Percentiles rank a stretch among this genome's conserved stretches.
These are phyloP conservation scores for Candida vaughaniae DNA, from an alignment of 805 yeast species.

Conservation along the genomic window DNA sequence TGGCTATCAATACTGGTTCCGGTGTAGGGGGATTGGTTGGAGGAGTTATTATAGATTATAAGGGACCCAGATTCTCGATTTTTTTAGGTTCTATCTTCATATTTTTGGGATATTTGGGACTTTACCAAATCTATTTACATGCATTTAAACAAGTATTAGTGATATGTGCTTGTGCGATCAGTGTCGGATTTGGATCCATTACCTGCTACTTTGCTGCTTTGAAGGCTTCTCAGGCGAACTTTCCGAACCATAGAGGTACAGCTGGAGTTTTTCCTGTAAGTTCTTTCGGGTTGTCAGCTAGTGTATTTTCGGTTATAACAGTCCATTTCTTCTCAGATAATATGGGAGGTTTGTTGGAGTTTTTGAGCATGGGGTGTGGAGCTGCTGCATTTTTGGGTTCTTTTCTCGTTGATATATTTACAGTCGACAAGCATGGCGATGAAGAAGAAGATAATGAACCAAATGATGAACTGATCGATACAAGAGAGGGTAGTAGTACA, in stretches of 20 bases:
- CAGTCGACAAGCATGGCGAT: slow-evolving; percentile 26
- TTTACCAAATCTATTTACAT: slow-evolving; percentile 47
- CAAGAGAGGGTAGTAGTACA: background rate
- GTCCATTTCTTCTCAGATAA: slow-evolving; percentile 51
- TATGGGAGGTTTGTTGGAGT: slow-evolving; percentile 54
- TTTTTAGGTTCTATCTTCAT: slow-evolving; percentile 55
- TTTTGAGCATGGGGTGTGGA: slow-evolving; percentile 56
- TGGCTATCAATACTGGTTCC: slow-evolving; percentile 62
- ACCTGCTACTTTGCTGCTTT: slow-evolving; percentile 58
- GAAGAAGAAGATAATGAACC: slow-evolving; percentile 7
- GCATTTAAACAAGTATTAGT: slow-evolving; percentile 37
- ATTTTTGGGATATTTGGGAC: slow-evolving; percentile 51
- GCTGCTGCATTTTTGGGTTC: slow-evolving; percentile 42
- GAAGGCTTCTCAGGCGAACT: slow-evolving; percentile 59
- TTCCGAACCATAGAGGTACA: slow-evolving; percentile 67
- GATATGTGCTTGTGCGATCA: slow-evolving; percentile 48
- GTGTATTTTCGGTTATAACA: slow-evolving; percentile 58
- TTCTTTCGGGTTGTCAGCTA: slow-evolving; percentile 69
- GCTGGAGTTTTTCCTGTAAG: slow-evolving; percentile 71
- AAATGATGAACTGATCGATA: background rate
- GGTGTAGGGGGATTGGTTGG: slow-evolving; percentile 71
- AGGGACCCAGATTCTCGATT: slow-evolving; percentile 55
- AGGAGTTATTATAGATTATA: slow-evolving; percentile 63
- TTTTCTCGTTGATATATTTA: slow-evolving; percentile 41
- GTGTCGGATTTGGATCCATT: slow-evolving; percentile 65